Base-by-base conservation (phyloP, 352 stramenopile species). In the Pythium pyrilobum region DNA sequence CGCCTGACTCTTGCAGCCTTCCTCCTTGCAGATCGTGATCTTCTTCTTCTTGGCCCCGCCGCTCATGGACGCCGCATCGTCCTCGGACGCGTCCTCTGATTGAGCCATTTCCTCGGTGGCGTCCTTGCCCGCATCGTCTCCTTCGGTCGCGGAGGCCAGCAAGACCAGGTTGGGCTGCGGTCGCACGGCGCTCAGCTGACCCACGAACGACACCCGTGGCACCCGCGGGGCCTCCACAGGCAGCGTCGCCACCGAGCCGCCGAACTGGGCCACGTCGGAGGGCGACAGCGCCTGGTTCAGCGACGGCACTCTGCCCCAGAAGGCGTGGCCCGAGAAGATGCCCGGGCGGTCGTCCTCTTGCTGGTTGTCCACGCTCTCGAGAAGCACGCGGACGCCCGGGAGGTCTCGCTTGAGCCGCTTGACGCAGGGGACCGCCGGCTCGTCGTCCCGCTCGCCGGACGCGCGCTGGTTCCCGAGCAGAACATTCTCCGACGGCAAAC, bases 21-120 rank as follows among this genome's bases (percentile, higher is more conserved):
- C 42, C 37, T 61, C 45, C 40, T 66, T 61, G 28, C 58, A 66
- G 31, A 60, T 53, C 23, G 45, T 61, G 33, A 61, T 53, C 45
- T 66, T 66, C 60, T 75, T 75, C 63, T 70, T 62, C 52, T 57
- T 74, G 18, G 15, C 24, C 13, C 27, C 25, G 18, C 20, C 41
- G 8, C n/a, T 16, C 12, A 15, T 41, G 25, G 36, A 9, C 15
- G 27, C 18, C 13, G 21, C 28, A 7, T 36, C 50, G 8, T 24
- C 20, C 18, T 41, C 44, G 0, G 36, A 34, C 38, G 38, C 1
- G 7, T 43, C 38, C 46, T 25, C 27, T 25, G 20, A 16, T 29
- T 51, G 27, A 25, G 8, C 12, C 13, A 23, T 24, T 43, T n/a
- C n/a, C n/a, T n/a, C n/a, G n/a, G n/a, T n/a, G n/a, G n/a, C n/a